These are phyloP conservation scores for Cystofilobasidium ferigula DNA, from an alignment of 768 basidiomycete genomes.

Conservation along the genomic window DNA sequence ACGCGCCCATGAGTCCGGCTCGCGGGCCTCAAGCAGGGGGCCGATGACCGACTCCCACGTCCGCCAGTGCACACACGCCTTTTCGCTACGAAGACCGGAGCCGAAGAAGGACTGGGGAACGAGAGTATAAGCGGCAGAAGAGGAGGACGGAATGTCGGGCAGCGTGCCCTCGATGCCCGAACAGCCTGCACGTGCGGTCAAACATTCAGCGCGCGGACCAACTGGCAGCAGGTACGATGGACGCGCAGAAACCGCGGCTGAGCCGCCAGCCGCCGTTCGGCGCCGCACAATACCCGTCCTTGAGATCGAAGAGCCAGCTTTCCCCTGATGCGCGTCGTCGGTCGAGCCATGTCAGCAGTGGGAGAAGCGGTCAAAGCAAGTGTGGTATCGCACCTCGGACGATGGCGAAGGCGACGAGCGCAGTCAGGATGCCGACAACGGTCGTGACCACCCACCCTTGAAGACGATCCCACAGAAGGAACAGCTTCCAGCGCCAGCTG, in stretches of 20 bases:
- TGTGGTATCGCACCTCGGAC: conserved; percentile 19
- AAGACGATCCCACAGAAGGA: conserved; percentile 3
- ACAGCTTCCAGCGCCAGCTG: conserved; percentile 6
- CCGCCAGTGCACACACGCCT: not conserved
- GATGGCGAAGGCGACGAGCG: conserved; percentile 20
- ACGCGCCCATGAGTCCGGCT: conserved; percentile 43
- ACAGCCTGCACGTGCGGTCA: not conserved
- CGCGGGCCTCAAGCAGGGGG: not conserved
- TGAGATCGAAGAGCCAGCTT: conserved; percentile 79
- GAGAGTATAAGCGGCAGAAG: not conserved
- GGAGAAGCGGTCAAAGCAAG: no score
- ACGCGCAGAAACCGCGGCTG: conserved; percentile 62
- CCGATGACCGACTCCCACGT: conserved; percentile 19
- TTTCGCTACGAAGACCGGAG: not conserved
- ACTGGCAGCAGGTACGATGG: not conserved
- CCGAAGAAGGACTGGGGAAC: not conserved
- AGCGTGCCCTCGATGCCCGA: conserved; percentile 3
- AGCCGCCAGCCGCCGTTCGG: conserved; percentile 50
- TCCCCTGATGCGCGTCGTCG: conserved; percentile 42
- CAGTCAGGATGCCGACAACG: conserved; percentile 20
- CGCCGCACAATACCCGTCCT: conserved; percentile 71
- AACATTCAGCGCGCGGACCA: no score
- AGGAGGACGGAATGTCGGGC: not conserved
- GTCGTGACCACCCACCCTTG: conserved; percentile 21
- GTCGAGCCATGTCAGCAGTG: not conserved